phyloP scores from a whole-genome alignment of 1,284 basidiomycete species.

The Cutaneotrichosporon cutaneum region DNA sequence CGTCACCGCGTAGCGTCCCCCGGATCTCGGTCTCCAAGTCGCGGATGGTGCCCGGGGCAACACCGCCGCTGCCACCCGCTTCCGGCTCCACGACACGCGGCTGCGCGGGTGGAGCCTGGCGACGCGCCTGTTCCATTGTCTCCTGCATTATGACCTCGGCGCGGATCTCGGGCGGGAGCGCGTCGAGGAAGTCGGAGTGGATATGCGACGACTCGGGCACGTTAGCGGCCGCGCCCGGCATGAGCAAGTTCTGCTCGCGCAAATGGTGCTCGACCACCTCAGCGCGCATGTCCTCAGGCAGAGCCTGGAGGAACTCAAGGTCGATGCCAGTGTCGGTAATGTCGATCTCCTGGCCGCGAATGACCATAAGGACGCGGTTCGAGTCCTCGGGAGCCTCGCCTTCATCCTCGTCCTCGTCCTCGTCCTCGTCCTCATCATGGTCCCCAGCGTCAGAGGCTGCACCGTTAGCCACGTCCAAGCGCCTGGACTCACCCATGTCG shows the following conservation, averaged over 20 bases:
- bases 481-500: conserved; percentile 60
- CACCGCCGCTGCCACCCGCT: not conserved
- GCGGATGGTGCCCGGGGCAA: not conserved
- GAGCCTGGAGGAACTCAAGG: conserved; percentile 93
- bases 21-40: conserved; percentile 13
- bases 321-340: conserved; percentile 99
- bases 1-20: conserved; percentile 11
- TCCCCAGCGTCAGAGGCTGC: conserved; percentile 41
- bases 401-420: conserved; percentile 17
- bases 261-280: conserved; percentile 98
- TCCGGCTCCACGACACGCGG: conserved; percentile 31
- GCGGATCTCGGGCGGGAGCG: conserved; percentile 91
- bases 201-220: conserved; percentile 70
- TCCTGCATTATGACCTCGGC: conserved; percentile 97
- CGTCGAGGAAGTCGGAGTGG: conserved; percentile 92
- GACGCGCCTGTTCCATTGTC: conserved; percentile 72
- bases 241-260: conserved; percentile 61
- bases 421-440: conserved; percentile 15
- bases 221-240: conserved; percentile 67
- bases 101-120: conserved; percentile 55
- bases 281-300: conserved; percentile 98
- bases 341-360: conserved; percentile 91
- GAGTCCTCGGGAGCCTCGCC: conserved; percentile 2
- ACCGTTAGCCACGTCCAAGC: conserved; percentile 47
- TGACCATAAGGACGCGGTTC: conserved; percentile 71